These are phyloP conservation scores for Fusarium metavorans DNA, from an alignment of 2,329 filamentous ascomycete species.

Conservation along the genomic window DNA sequence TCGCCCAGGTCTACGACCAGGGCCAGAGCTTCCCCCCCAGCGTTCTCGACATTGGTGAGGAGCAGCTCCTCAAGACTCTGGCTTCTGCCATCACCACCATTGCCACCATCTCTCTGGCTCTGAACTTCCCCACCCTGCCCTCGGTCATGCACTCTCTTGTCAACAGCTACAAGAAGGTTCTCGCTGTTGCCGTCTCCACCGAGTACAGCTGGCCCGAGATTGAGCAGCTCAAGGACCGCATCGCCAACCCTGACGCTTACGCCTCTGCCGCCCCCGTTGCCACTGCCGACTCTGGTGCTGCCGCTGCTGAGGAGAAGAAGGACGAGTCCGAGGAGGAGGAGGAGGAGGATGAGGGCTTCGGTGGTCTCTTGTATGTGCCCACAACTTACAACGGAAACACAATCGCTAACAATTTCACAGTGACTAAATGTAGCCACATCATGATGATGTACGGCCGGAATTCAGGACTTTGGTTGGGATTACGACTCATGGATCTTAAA, in stretches of 20 bases:
- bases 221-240: conserved; percentile 98
- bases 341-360: conserved; percentile 78
- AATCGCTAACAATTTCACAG: conserved; percentile 58
- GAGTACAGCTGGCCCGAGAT: conserved; percentile 96
- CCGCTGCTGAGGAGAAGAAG: conserved; percentile 73
- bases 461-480: conserved; percentile 58
- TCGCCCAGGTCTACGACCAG: conserved; percentile 96
- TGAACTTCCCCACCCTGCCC: conserved; percentile 95
- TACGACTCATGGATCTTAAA: conserved; percentile 56
- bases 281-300: conserved; percentile 62
- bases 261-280: conserved; percentile 83
- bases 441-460: conserved; percentile 55
- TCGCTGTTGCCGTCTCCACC: conserved; percentile 89
- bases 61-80: conserved; percentile 90
- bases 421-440: conserved; percentile 61
- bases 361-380: conserved; percentile 77
- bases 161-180: conserved; percentile 98
- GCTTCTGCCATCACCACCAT: conserved; percentile 85
- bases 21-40: conserved; percentile 89
- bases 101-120: conserved; percentile 88
- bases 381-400: background rate
- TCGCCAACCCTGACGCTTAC: conserved; percentile 98
- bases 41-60: conserved; percentile 94
- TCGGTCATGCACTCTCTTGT: conserved; percentile 96
- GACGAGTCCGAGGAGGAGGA: conserved; percentile 78